Percentiles rank a stretch among this genome's conserved stretches.
Conservation (phyloP, 306 rosid species). For the Elaeagnus macrophylla region DNA sequence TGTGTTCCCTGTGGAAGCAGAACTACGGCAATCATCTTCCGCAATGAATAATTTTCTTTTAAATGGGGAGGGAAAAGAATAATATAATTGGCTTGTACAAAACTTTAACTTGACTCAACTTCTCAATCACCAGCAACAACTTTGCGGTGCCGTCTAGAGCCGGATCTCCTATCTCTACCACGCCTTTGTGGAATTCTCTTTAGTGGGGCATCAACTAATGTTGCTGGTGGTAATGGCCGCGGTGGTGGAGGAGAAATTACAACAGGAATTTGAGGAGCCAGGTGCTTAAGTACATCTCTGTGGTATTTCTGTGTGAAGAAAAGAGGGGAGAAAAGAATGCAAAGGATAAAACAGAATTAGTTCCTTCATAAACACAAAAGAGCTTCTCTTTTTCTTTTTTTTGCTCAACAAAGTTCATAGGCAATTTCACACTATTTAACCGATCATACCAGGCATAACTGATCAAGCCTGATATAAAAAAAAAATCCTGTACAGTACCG, state of each 20-base stretch:
- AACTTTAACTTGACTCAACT: conserved; percentile 32
- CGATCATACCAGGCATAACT: no score
- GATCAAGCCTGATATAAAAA: no score
- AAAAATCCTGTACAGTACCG: no score
- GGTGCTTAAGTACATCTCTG: conserved; percentile 38
- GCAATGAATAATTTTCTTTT: no score
- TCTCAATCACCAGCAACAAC: conserved; percentile 43
- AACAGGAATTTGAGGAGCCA: conserved; percentile 30
- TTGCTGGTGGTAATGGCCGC: conserved; percentile 13
- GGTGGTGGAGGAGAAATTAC: conserved; percentile 37
- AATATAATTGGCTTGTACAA: conserved; percentile 28
- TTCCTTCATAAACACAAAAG: background rate
- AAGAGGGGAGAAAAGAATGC: conserved; percentile 5
- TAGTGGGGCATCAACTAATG: conserved; percentile 17
- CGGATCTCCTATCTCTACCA: conserved; percentile 49
- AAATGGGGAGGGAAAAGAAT: conserved; percentile 28
- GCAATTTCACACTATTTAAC: no score
- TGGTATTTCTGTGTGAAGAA: conserved; percentile 65
- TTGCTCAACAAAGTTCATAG: no score
- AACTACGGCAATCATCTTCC: conserved; percentile 26
- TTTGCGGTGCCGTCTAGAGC: conserved; percentile 68
- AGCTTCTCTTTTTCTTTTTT: no score
- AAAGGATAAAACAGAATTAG: background rate
- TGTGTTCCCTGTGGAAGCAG: conserved; percentile 27
- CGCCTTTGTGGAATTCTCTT: conserved; percentile 46